Base-by-base conservation (phyloP, 352 stramenopile genomes). In the Globisporangium barbulae region DNA sequence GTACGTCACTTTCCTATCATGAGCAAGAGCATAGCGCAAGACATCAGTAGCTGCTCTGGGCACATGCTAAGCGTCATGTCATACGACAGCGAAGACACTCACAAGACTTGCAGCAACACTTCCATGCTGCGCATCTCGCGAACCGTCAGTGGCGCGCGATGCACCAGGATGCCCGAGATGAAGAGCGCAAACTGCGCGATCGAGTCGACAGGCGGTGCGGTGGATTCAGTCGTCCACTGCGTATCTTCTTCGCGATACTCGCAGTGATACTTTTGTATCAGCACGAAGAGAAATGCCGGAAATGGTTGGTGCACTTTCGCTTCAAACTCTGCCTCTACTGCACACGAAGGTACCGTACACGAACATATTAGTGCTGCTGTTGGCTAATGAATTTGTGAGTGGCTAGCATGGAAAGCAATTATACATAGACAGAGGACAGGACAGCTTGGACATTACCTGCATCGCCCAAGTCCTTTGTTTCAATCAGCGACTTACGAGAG, bases 291-390 rank as follows among this genome's bases (percentile, higher is more conserved):
- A 58, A 92, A 95, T 25, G 53, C 59, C 3, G 87, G 87, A 58
- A 94, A 93, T 31, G 87, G 87, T 0, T 84, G 83, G 47, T 93
- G 75, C 30, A 76, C 79, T 64, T 93, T 93, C 33, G 83, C 72
- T 67, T 95, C 87, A 72, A 94, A 92, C 71, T 95, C 87, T 75
- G 74, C 82, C 79, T 91, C 84, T 77, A 91, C 84, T 91, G 72
- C 71, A 70, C 68, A 61, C 48, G 45, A 79, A 79, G 64, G 21
- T 28, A 47, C 33, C 53, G 70, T 21, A 70, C 42, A 71, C 58
- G 19, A 19, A 48, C 42, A 48, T 48, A 17, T 48, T 48, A 48
- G 42, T 25, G 42, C 21, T 19, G 17, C 8, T 12, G 15, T 45
- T 45, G 39, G 15, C 19, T 10, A 48, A 48, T 22, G 39, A 48